Conservation (phyloP, 2,329 filamentous ascomycete species). For the Beauveria sp. region DNA sequence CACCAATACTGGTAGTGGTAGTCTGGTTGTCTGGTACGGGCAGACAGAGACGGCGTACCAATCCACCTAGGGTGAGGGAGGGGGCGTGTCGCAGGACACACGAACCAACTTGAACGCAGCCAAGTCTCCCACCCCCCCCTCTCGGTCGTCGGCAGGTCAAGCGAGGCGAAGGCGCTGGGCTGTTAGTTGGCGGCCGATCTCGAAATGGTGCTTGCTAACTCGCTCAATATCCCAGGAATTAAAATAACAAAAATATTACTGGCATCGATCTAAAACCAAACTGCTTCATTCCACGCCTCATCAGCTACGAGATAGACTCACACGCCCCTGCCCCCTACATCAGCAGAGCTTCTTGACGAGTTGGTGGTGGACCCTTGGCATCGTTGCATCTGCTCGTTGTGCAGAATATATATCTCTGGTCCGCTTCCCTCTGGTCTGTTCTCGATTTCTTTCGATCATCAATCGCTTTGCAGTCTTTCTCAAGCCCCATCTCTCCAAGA, state of each 20-base stretch:
- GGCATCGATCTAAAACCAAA: slow-evolving; percentile 5
- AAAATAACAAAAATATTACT: background rate
- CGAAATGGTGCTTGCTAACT: slow-evolving; percentile 2
- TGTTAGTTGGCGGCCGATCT: slow-evolving; percentile 10
- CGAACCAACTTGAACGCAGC: background rate
- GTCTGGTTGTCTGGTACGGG: too few species aligned
- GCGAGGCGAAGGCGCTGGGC: slow-evolving; percentile 11
- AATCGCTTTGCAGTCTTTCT: background rate
- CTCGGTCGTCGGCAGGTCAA: slow-evolving; percentile 8
- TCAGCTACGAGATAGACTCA: background rate
- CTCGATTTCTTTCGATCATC: background rate
- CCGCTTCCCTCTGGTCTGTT: slow-evolving; percentile 1
- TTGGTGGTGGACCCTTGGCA: slow-evolving; percentile 4
- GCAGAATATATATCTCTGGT: slow-evolving; percentile 8
- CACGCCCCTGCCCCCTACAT: background rate
- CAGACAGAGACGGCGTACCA: too few species aligned
- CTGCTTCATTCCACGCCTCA: background rate
- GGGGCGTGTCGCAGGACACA: background rate
- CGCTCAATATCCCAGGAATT: background rate
- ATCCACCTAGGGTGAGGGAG: background rate
- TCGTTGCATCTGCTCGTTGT: slow-evolving; percentile 5
- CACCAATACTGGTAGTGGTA: background rate
- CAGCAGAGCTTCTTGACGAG: slow-evolving; percentile 2
- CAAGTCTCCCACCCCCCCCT: background rate
- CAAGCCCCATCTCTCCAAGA: background rate